Percentiles rank a stretch among this genome's conserved stretches.
These are phyloP conservation scores for Mortierella hygrophila DNA, from an alignment of 192 early-diverging fungal genomes.

Conservation along the genomic window DNA sequence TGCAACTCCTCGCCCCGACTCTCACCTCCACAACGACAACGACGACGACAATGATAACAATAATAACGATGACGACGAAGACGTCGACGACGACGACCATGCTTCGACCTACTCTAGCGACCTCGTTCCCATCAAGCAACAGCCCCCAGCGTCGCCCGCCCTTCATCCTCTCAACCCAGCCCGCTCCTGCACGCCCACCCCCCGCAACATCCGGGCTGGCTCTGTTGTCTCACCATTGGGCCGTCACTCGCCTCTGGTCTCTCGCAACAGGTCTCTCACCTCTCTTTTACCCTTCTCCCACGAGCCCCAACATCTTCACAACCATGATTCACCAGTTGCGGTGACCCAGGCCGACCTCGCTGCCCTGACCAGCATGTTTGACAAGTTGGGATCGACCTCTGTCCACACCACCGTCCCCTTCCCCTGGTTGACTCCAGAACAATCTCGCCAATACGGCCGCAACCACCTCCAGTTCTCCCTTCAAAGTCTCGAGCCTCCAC, in stretches of 20 bases:
- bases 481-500: slow-evolving; percentile 39
- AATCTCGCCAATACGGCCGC: slow-evolving; percentile 52
- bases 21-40: slow-evolving; percentile 13
- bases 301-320: slow-evolving; percentile 16
- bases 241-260: slow-evolving; percentile 48
- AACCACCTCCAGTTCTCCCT: slow-evolving; percentile 53
- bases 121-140: slow-evolving; percentile 50
- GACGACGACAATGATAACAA: slow-evolving; percentile 20
- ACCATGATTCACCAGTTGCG: slow-evolving; percentile 3
- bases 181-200: slow-evolving; percentile 26
- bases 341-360: slow-evolving; percentile 31
- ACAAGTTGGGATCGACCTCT: slow-evolving; percentile 49
- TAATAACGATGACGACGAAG: slow-evolving; percentile 26
- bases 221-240: slow-evolving; percentile 47
- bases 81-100: slow-evolving; percentile 29
- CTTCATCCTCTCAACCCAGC: slow-evolving; percentile 19
- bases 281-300: slow-evolving; percentile 50
- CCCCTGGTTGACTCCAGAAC: slow-evolving; percentile 54
- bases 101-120: slow-evolving; percentile 29
- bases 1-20: neutral
- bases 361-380: slow-evolving; percentile 47
- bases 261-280: slow-evolving; percentile 52
- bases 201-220: slow-evolving; percentile 39
- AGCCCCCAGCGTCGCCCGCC: slow-evolving; percentile 44
- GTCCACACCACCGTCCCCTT: slow-evolving; percentile 53